Evolutionary conservation across 179 eudicot genomes (phyloP).

Genomic region (Silene vulgaris): DNA sequence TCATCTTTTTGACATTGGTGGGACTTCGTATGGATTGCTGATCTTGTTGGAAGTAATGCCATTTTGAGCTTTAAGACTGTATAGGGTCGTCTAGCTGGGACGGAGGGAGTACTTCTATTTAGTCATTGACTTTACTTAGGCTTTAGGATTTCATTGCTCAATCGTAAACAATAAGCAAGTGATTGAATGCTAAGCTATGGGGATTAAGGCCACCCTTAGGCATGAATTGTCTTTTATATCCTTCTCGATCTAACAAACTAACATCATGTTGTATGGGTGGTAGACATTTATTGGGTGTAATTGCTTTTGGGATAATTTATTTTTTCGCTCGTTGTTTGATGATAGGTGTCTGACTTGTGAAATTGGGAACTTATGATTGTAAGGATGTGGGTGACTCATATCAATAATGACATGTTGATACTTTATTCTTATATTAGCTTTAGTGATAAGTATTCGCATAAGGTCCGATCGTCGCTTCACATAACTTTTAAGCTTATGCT

Average conservation of each 20-base stretch:
- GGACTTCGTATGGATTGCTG: background rate
- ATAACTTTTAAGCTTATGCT: background rate
- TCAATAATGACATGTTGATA: conserved; percentile 9
- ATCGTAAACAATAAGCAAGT: background rate
- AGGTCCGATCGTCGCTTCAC: conserved; percentile 4
- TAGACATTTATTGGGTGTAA: conserved; percentile 20
- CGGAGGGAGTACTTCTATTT: background rate
- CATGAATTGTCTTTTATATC: conserved; percentile 14
- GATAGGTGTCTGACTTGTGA: conserved; percentile 15
- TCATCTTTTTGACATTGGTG: background rate
- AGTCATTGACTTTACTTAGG: background rate
- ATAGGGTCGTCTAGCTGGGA: background rate
- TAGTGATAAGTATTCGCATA: background rate
- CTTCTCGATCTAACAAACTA: conserved; percentile 17
- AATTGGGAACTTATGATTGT: conserved; percentile 18
- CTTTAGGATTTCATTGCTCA: background rate
- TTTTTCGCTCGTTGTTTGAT: conserved; percentile 11
- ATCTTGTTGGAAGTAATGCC: background rate
- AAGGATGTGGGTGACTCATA: conserved; percentile 21
- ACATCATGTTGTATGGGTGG: background rate
- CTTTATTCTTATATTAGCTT: background rate
- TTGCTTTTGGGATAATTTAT: conserved; percentile 20
- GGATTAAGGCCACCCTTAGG: background rate
- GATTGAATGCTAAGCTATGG: background rate
- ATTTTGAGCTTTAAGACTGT: background rate